Percentiles rank a stretch among this genome's conserved stretches.
phyloP scores from a whole-genome alignment of 371 early-diverging fungal species.

The Mycotypha africana region DNA sequence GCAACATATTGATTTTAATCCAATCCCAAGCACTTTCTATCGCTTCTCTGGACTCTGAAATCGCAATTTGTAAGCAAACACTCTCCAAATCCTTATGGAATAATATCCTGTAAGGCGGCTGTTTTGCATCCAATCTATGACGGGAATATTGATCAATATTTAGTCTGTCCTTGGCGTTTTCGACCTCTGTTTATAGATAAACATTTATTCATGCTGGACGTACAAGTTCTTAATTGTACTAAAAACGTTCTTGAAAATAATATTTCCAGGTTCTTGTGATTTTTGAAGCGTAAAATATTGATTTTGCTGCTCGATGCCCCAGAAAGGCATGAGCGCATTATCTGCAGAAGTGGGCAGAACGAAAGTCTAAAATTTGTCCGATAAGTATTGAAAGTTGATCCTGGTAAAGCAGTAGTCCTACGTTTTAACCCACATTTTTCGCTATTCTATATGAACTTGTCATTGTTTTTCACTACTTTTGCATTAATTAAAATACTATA shows the following conservation, averaged over 20 bases:
- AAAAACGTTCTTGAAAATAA: constrained; percentile 52
- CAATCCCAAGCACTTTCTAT: constrained; percentile 88
- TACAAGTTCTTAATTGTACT: constrained; percentile 77
- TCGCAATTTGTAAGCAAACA: constrained; percentile 58
- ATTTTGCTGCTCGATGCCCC: constrained; percentile 55
- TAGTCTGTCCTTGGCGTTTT: not conserved
- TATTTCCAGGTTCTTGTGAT: constrained; percentile 50
- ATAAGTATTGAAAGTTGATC: too few relatives aligned
- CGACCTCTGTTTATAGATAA: too few relatives aligned
- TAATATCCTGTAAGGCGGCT: constrained; percentile 85
- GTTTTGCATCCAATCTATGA: constrained; percentile 76
- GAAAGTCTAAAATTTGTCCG: constrained; percentile 28
- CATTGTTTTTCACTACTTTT: too few relatives aligned
- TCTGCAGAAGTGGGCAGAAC: constrained; percentile 36
- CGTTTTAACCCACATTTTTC: too few relatives aligned
- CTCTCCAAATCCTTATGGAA: constrained; percentile 50
- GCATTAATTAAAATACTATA: too few relatives aligned
- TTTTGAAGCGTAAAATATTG: constrained; percentile 68
- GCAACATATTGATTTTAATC: constrained; percentile 63
- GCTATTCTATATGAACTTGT: too few relatives aligned
- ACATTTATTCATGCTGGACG: too few relatives aligned
- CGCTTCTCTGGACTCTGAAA: constrained; percentile 70
- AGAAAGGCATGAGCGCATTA: constrained; percentile 38
- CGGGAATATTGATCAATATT: not conserved
- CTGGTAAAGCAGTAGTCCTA: too few relatives aligned